Evolutionary conservation across 768 basidiomycete genomes (phyloP).

Genomic region (Leccinum subgranulosum): DNA sequence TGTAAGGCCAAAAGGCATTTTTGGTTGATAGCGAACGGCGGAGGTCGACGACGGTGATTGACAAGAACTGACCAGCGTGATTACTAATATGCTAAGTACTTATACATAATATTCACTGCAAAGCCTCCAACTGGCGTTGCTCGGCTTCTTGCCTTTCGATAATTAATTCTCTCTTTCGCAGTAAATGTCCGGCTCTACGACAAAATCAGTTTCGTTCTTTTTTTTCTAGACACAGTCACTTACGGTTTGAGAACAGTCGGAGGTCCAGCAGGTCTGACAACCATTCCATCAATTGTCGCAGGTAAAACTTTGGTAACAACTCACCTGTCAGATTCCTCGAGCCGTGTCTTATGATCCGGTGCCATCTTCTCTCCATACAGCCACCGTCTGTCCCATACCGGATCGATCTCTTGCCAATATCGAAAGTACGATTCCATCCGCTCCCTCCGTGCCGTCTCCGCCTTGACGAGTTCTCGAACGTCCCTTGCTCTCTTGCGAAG

Average conservation of each 20-base stretch:
- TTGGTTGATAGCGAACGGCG: slow-evolving; percentile 12
- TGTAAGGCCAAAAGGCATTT: slow-evolving; percentile 72
- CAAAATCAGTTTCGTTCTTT: background rate
- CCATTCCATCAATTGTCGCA: background rate
- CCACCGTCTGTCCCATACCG: slow-evolving; percentile 26
- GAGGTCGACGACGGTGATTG: slow-evolving; percentile 27
- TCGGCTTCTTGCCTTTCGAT: slow-evolving; percentile 14
- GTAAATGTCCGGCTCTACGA: slow-evolving; percentile 2
- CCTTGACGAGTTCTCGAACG: slow-evolving; percentile 21
- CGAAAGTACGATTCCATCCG: slow-evolving; percentile 27
- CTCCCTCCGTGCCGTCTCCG: slow-evolving; percentile 22
- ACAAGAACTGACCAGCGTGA: slow-evolving; percentile 19
- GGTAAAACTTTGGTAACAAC: background rate
- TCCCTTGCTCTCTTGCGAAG: slow-evolving; percentile 20
- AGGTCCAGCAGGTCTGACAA: slow-evolving; percentile 9
- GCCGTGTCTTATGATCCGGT: background rate
- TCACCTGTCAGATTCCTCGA: slow-evolving; percentile 2
- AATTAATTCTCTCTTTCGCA: slow-evolving; percentile 7
- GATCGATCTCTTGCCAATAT: slow-evolving; percentile 26
- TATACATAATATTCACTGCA: background rate
- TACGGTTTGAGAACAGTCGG: slow-evolving; percentile 5
- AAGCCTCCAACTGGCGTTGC: slow-evolving; percentile 7
- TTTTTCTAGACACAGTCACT: background rate
- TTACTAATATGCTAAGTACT: slow-evolving; percentile 28
- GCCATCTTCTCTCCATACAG: slow-evolving; percentile 15